Base-by-base conservation (phyloP, 495 filamentous ascomycete species). In the Talaromyces stipitatus region DNA sequence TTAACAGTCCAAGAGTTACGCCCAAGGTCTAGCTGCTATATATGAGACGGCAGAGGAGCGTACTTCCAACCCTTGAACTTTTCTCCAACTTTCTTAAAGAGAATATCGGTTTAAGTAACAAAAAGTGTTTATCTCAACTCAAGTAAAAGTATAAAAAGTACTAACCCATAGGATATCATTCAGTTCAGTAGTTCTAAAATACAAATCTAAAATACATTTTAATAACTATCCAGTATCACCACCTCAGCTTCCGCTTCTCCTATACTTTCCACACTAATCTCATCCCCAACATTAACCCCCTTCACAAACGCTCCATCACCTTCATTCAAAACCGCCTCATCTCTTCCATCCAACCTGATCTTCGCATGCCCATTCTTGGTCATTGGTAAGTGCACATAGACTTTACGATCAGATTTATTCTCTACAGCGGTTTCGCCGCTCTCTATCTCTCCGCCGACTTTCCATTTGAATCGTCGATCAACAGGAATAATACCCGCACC, bases 371-470 rank as follows among this genome's bases (percentile, higher is more conserved):
- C 86, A 22, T 76, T 74, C 69, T 86, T 85, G 9, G 83, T 86
- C 85, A 90, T 88, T 14, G 88, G 82, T 45, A 91, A 54, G 69
- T 91, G 88, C 26, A 91, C 68, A 67, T 86, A 94, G 7, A 92
- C 80, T 67, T 91, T 89, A 56, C 89, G 69, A 58, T 78, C 76
- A 20, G 68, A 75, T 51, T 66, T 78, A 26, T 71, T 75, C 38
- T 65, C 62, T 8, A 71, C 66, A 0, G 71, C 74, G 20, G 60
- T 65, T 7, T 69, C 69, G 1, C 68, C 72, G 16, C 30, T 23
- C 12, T 51, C 24, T 9, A 8, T 11, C 16, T 60, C 26, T 27
- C 69, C 82, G 4, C 86, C 85, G 18, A 86, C 78, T 60, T 58
- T 80, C 84, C 79, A 87, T 64, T 75, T 82, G 67, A 82, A 90